Evolutionary conservation across 129 eudicot genomes (phyloP), one percentile per base, ranked within the genome.

Genomic region (Gnaphalium uliginosum): DNA sequence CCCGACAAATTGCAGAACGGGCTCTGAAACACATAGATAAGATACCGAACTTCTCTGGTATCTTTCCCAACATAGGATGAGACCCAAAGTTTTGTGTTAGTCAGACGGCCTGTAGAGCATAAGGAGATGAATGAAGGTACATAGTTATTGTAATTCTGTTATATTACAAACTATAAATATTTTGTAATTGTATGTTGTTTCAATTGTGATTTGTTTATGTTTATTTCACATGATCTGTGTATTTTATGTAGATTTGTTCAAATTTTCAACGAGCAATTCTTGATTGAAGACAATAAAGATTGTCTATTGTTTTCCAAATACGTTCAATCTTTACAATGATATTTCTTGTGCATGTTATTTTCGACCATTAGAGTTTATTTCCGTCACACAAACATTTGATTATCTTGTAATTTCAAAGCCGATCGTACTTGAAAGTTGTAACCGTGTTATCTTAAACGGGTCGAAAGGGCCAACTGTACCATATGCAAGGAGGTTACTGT

Each of bases 1-100:
- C 97, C 8, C 81, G 97, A 29, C 98, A 88, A 79, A 88, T 90
- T 15, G 97, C 96, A 14, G 98, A 93, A 85, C 91, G 81, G 3
- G 97, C 97, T 8, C 64, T 93, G 75, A 88, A 75, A 83, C 96
- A 90, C 62, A 85, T 93, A 2, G 98, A 90, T 70, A 93, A 76
- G 82, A 86, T 90, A 41, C 98, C 96, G 0, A 90, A 93, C 79
- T 93, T 93, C 78, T 93, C 98, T 0, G 89, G 90, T 33, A 70
- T 90, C 53, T 90, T 90, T 67, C 86, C 93, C 11, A 85, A 78
- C 70, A 64, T 26, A 74, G 82, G 80, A 67, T 84, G 69, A 79
- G 71, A 24, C 4, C 66, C 61, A 2, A 21, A 56, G 25, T 56
- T 56, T 22, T 19, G 11, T 56, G 9, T 56, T 26, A 2, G 7